A percentile compares a stretch with the other conserved stretches of the same genome.
phyloP scores from a whole-genome alignment of 805 yeast genomes.

The Myxozyma melibiosi region DNA sequence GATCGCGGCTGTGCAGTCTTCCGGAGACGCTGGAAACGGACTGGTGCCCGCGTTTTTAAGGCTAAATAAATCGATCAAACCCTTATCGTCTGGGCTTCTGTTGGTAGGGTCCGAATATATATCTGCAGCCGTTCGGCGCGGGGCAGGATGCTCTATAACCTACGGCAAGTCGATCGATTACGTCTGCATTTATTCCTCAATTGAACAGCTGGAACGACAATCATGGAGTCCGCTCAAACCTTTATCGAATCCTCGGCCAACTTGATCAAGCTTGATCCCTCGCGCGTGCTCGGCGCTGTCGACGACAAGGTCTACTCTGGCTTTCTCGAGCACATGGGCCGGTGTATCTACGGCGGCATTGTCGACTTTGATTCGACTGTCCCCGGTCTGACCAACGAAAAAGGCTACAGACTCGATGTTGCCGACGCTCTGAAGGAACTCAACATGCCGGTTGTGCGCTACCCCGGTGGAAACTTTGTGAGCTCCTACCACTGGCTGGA shows the following conservation, averaged over 20 bases:
- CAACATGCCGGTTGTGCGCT: slow-evolving; percentile 43
- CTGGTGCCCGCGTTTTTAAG: too few species aligned
- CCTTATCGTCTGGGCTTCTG: too few species aligned
- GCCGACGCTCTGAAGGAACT: slow-evolving; percentile 41
- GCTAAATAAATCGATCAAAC: too few species aligned
- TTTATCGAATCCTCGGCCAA: neutral
- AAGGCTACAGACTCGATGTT: slow-evolving; percentile 42
- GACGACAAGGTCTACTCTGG: slow-evolving; percentile 43
- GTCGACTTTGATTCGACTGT: slow-evolving; percentile 39
- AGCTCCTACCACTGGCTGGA: slow-evolving; percentile 45
- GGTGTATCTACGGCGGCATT: slow-evolving; percentile 46
- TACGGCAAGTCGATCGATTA: neutral
- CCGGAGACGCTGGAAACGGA: too few species aligned
- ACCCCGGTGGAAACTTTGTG: slow-evolving; percentile 47
- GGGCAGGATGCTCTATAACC: neutral
- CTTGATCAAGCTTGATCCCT: slow-evolving; percentile 38
- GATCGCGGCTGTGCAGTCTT: too few species aligned
- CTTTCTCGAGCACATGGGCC: slow-evolving; percentile 45
- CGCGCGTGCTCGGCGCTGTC: slow-evolving; percentile 37
- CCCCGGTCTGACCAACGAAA: slow-evolving; percentile 35
- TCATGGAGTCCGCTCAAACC: slow-evolving; percentile 12
- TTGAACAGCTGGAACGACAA: too few species aligned
- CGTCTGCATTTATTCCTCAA: neutral
- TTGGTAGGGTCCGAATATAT: too few species aligned
- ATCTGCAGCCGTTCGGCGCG: too few species aligned